Conservation (phyloP, 2,329 filamentous ascomycete genomes). For the Beauveria asiatica region DNA sequence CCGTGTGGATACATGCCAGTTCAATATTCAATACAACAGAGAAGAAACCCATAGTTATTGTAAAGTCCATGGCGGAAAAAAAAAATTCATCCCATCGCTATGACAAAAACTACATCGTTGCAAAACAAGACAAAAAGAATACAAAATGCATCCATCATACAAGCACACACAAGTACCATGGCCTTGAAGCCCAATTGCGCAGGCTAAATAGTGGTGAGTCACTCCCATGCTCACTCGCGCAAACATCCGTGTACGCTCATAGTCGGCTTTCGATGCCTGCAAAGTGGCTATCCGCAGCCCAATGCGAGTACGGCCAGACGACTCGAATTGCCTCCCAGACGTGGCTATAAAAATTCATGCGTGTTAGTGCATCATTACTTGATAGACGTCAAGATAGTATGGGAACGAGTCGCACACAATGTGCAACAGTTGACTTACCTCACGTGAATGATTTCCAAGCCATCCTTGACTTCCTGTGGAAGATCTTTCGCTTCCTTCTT, state of each 20-base stretch:
- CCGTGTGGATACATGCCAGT: not conserved
- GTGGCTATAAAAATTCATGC: conserved; percentile 46
- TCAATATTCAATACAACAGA: not conserved
- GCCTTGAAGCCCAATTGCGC: not conserved
- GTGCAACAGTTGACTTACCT: conserved; percentile 46
- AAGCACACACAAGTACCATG: not conserved
- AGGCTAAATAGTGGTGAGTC: too few species aligned
- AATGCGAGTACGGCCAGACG: conserved; percentile 85
- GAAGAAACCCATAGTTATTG: not conserved
- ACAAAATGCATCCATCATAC: conserved; percentile 4
- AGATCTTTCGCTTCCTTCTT: conserved; percentile 87
- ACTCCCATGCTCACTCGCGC: not conserved
- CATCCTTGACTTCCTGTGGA: conserved; percentile 79
- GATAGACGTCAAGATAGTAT: not conserved
- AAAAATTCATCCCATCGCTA: conserved; percentile 7
- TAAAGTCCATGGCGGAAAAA: not conserved
- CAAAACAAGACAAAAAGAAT: not conserved
- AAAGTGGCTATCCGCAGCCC: conserved; percentile 64
- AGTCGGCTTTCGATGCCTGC: conserved; percentile 70
- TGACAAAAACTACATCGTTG: not conserved
- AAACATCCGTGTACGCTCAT: conserved; percentile 32
- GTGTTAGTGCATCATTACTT: conserved; percentile 21
- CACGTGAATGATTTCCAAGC: conserved; percentile 82
- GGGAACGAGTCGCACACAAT: not conserved
- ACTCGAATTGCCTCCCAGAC: conserved; percentile 90